These are phyloP conservation scores for Irpex sp. DNA, from an alignment of 1,284 basidiomycete species.

Conservation along the genomic window DNA sequence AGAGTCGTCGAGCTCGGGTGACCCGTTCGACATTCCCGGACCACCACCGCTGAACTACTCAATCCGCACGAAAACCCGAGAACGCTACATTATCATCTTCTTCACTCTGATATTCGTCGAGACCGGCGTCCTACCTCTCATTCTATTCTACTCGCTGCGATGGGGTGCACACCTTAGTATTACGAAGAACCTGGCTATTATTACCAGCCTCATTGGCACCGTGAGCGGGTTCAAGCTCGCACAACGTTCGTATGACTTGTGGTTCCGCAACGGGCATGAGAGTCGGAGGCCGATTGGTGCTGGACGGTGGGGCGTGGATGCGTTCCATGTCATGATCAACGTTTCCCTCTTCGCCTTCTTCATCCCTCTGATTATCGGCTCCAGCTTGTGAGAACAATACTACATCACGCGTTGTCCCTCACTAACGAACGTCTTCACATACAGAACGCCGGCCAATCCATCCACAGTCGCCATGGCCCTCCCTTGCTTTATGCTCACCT, in stretches of 20 bases:
- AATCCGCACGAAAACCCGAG: constrained; percentile 18
- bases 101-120: constrained; percentile 28
- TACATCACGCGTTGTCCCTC: neutral
- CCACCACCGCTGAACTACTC: constrained; percentile 30
- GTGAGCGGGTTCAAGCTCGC: constrained; percentile 30
- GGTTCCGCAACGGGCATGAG: constrained; percentile 24
- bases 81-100: constrained; percentile 25
- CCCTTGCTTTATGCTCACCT: constrained; percentile 28
- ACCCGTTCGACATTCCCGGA: constrained; percentile 7
- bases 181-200: constrained; percentile 32
- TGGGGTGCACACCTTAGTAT: constrained; percentile 30
- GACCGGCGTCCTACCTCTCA: constrained; percentile 29
- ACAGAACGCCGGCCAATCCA: constrained; percentile 23
- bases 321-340: constrained; percentile 26
- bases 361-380: constrained; percentile 29
- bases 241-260: constrained; percentile 24
- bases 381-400: constrained; percentile 25
- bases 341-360: constrained; percentile 28
- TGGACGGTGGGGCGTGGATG: constrained; percentile 28
- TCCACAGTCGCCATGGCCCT: constrained; percentile 29
- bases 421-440: neutral
- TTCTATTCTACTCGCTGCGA: constrained; percentile 29
- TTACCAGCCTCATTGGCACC: constrained; percentile 29
- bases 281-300: constrained; percentile 27
- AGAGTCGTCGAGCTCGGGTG: neutral